Evolutionary conservation across 108 stramenopile genomes (phyloP).

Genomic region (Thalassiosira profunda): DNA sequence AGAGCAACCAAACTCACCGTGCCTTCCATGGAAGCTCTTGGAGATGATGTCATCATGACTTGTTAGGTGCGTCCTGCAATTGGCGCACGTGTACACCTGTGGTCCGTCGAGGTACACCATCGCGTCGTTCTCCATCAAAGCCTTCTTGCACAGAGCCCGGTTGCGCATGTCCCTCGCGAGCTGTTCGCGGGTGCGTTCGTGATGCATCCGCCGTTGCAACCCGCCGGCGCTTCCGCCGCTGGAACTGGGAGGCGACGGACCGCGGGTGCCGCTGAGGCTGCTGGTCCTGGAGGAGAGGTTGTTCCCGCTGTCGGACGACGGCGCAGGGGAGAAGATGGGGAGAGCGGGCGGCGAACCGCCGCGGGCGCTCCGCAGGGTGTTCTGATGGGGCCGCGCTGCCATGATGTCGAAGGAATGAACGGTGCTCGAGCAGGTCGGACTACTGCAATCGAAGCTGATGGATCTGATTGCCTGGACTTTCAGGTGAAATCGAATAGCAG

Average conservation of each 20-base stretch:
- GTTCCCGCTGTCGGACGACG: conserved; percentile 1
- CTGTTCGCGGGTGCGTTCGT: background rate
- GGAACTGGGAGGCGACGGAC: background rate
- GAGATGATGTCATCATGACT: conserved; percentile 94
- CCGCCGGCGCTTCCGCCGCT: background rate
- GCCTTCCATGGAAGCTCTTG: conserved; percentile 95
- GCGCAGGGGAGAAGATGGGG: background rate
- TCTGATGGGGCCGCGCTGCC: too few species aligned
- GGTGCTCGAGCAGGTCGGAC: too few species aligned
- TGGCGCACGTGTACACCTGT: conserved; percentile 84
- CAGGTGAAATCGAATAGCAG: too few species aligned
- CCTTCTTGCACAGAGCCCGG: conserved; percentile 37
- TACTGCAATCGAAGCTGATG: too few species aligned
- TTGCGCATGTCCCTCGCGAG: background rate
- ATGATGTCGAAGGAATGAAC: too few species aligned
- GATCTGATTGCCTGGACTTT: too few species aligned
- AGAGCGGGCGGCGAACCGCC: conserved; percentile 6
- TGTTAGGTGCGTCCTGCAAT: conserved; percentile 93
- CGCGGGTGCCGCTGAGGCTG: conserved; percentile 1
- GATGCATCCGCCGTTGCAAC: background rate
- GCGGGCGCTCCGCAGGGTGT: too few species aligned
- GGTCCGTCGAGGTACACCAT: conserved; percentile 94
- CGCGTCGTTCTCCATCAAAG: conserved; percentile 74
- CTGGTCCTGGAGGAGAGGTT: conserved; percentile 9
- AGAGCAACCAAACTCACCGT: conserved; percentile 62